Percentiles rank a stretch among this genome's conserved stretches.
Conservation (phyloP, 208 protist species). For the Borovskyia barvae region DNA sequence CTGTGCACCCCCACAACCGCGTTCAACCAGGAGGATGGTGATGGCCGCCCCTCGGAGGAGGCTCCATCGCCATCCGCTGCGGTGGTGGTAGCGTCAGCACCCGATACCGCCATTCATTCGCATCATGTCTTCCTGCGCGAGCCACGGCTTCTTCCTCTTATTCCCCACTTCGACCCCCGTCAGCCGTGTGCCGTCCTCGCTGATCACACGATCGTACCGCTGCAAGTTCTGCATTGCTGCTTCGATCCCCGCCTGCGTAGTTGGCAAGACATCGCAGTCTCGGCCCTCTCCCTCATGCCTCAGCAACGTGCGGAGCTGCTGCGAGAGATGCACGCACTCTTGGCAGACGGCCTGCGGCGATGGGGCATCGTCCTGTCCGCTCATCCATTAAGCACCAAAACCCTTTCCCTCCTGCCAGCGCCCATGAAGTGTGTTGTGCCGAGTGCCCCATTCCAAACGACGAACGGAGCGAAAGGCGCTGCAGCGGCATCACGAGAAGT, state of each 20-base stretch:
- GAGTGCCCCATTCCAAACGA: too few species aligned
- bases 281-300: conserved; percentile 74
- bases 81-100: too few species aligned
- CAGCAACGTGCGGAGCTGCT: conserved; percentile 55
- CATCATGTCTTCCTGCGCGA: conserved; percentile 23
- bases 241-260: conserved; percentile 69
- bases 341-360: conserved; percentile 36
- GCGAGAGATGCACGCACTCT: conserved; percentile 23
- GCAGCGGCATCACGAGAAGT: conserved; percentile 3
- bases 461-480: background rate
- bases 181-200: conserved; percentile 78
- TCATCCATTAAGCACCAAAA: conserved; percentile 39
- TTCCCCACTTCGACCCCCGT: conserved; percentile 47
- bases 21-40: too few species aligned
- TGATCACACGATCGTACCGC: conserved; percentile 57
- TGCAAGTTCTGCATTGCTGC: conserved; percentile 89
- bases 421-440: conserved; percentile 35
- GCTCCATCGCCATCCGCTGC: too few species aligned
- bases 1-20: conserved; percentile 1
- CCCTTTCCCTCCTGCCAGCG: conserved; percentile 58
- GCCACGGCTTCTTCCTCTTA: conserved; percentile 35
- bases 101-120: too few species aligned
- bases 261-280: conserved; percentile 69
- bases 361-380: conserved; percentile 69
- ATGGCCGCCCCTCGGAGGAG: too few species aligned